Evolutionary conservation across 2,329 filamentous ascomycete genomes (phyloP), one percentile per base, ranked within the genome.

Genomic region (Fusarium sacchari): DNA sequence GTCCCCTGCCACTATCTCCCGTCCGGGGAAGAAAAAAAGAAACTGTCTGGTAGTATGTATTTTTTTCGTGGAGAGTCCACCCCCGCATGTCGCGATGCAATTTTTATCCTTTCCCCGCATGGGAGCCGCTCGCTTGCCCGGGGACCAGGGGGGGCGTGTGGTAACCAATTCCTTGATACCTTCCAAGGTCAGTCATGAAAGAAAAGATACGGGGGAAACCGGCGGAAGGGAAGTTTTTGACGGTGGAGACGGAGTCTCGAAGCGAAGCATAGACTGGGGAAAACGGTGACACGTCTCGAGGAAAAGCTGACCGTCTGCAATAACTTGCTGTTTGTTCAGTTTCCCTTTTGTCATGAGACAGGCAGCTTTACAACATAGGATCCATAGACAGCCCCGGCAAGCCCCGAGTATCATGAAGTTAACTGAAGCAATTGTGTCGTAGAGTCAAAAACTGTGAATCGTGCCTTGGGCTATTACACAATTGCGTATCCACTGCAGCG

Each of bases 101-200:
- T 69, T 70, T 69, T 64, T 46, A 61, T 72, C 46, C 53, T 66
- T 74, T 62, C 73, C 73, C 73, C 73, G 71, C 73, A 76, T 73
- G 69, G 59, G 69, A 75, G 69, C 72, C 72, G 72, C 71, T 74
- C 71, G 71, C 71, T 65, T 74, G 71, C 58, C 50, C 37, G 28
- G 47, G 59, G 67, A 71, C 63, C 52, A 53, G 46, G 66, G 60
- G 70, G 71, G 71, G 71, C 52, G 69, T 74, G 71, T 49, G 28
- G 28, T 34, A 36, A 52, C 28, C 37, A 42, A 40, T 28, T 26
- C 36, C 36, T 36, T 42, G 65, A 69, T 42, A 17, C 39, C 15
- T 37, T 36, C 50, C 50, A 49, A 64, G 60, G 24, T 34, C 46
- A 65, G 43, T 26, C 49, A 55, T 47, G 49, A 50, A 50, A 52